Percentiles rank a stretch among this genome's conserved stretches.
Evolutionary conservation across 768 basidiomycete genomes (phyloP).

Genomic region (Saitozyma podzolica): DNA sequence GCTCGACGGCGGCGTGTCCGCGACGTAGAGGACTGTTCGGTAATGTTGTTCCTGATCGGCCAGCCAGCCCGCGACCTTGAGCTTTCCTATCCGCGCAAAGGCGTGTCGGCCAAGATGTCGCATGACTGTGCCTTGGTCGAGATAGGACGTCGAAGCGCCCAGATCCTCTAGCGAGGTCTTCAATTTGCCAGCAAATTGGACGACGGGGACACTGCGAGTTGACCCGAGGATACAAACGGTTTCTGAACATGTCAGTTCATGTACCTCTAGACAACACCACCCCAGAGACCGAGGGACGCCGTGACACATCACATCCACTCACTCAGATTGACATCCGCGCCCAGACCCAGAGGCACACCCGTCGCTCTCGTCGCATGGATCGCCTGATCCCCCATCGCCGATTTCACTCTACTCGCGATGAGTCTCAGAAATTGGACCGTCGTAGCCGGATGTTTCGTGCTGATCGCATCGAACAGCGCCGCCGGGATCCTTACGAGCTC

Average conservation of each 20-base stretch:
- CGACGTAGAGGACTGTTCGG: constrained; percentile 90
- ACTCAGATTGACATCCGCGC: constrained; percentile 41
- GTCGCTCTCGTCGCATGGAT: neutral
- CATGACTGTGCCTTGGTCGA: constrained; percentile 91
- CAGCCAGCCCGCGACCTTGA: constrained; percentile 91
- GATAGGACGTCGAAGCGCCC: constrained; percentile 86
- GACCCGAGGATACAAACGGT: constrained; percentile 90
- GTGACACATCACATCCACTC: constrained; percentile 5
- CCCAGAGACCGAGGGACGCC: neutral
- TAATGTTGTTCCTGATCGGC: constrained; percentile 82
- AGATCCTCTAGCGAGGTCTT: constrained; percentile 84
- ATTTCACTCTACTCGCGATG: constrained; percentile 89
- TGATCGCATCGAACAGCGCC: constrained; percentile 94
- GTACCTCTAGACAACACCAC: neutral
- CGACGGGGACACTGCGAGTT: constrained; percentile 81
- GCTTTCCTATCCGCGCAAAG: constrained; percentile 93
- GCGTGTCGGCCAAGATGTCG: constrained; percentile 90
- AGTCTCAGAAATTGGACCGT: constrained; percentile 52
- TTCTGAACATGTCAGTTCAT: constrained; percentile 9
- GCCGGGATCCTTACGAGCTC: constrained; percentile 96
- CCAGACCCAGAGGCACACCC: constrained; percentile 1
- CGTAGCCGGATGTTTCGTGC: constrained; percentile 50
- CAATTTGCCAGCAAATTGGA: constrained; percentile 84
- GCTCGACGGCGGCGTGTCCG: constrained; percentile 89
- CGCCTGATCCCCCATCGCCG: constrained; percentile 61